Evolutionary conservation across 768 basidiomycete species (phyloP), one percentile per base, ranked within the genome.

Genomic region (Nidularia sp.): DNA sequence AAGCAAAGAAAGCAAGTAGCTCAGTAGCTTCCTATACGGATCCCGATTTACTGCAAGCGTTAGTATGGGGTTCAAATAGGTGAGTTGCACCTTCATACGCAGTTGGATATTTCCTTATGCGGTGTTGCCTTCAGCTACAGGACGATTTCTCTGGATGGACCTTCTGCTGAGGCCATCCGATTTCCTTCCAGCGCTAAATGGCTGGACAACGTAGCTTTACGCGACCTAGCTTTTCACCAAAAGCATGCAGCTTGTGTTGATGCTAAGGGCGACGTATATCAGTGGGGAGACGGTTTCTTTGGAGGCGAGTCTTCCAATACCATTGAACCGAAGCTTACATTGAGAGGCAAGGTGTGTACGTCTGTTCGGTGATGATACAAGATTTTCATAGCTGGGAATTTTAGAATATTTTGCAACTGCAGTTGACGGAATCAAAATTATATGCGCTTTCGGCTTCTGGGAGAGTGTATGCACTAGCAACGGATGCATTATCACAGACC

Each of bases 391-490:
- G 22, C 33, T 48, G 8, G 1, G 29, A 36, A 31, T 13, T 15
- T 22, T 51, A 94, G 93, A 82, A 90, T 58, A 86, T 95, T 55
- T 68, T 76, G 1, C 73, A 78, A 48, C 60, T 94, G 6, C 83
- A 84, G 57, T 64, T 83, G 29, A 85, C 83, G 2, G 74, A 78
- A 2, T 71, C 74, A 5, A 78, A 78, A 51, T 69, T 95, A 3
- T 93, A 86, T 64, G 93, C 90, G 0, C 78, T 96, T 8, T 93
- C 90, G 13, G 76, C 79, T 7, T 82, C 83, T 5, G 94, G 95
- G 12, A 78, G 75, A 44, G 77, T 96, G 0, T 94, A 90, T 61
- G 80, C 80, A 3, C 67, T 94, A 5, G 73, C 87, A 1, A 71
- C 85, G 2, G 70, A 76, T 15, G 68, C 73, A 22, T 62, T 70